Base-by-base conservation (phyloP, 768 basidiomycete genomes). In the Tricholoma sp. region DNA sequence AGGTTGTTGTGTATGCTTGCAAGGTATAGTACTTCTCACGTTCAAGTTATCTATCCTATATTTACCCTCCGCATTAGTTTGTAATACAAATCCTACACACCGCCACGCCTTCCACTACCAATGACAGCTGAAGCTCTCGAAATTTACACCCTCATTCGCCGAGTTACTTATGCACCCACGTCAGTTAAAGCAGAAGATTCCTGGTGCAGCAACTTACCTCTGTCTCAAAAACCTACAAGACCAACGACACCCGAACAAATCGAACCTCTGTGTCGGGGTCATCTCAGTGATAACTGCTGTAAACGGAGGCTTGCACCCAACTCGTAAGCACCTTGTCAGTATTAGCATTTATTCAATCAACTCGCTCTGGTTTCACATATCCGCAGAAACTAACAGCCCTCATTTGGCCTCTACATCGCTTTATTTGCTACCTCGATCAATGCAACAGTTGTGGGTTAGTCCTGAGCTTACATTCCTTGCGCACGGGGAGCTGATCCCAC, bases 41-140 rank as follows among this genome's bases (percentile, higher is more conserved):
- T 57, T 4, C 24, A 6, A 28, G 33, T 12, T 6, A 20, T 49
- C 44, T 39, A 51, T 39, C 48, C 51, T 45, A 39, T 31, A 52
- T 32, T 60, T 45, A 53, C 49, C 20, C 28, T n/a, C n/a, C n/a
- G 12, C 51, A 57, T 37, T 60, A 91, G 91, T 89, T 87, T n/a
- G 85, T 91, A 49, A 86, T 88, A 7, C 86, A 87, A 70, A 87
- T 86, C 0, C 71, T 97, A 29, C 94, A 96, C 66, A 90, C 91
- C 1, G 79, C 83, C 51, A 81, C 90, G 0, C 62, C 82, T 6
- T 82, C 85, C 3, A 76, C 94, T 41, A 71, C 94, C 11, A 60
- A 71, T 89, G 17, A 64, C 69, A 1, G 67, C 53, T 2, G 66
- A 74, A 44, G 64, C 67, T 32, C 70, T 76, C 3, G 76, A 75